Base-by-base conservation (phyloP, 768 basidiomycete genomes). In the Hemileccinum impolitum region DNA sequence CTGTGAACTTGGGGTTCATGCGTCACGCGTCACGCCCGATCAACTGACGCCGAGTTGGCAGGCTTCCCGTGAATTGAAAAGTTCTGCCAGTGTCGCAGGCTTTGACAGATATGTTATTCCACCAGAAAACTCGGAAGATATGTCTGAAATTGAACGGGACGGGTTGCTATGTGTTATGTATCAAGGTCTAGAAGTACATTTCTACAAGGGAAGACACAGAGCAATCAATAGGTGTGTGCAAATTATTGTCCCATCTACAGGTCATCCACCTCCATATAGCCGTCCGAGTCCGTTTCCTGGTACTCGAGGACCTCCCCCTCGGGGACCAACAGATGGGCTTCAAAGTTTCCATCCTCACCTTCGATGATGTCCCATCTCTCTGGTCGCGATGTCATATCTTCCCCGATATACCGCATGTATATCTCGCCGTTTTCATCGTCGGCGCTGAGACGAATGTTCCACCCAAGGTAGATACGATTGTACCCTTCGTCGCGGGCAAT, bases 401-500 rank as follows among this genome's bases (percentile, higher is more conserved):
- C 61, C n/a, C 61, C 45, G 32, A 74, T 57, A 60, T 70, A 69
- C 18, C 64, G 68, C 63, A 78, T 72, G 57, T 63, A 78, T 36
- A 54, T 50, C 18, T 69, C 68, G 17, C 76, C 76, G 17, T 60
- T 63, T 10, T 67, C 64, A 54, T 78, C 77, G 36, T 69, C 70
- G 7, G 64, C 63, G 32, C 67, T 73, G 40, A 83, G 64, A 17
- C 66, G 55, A 46, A 88, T 75, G 54, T 86, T 87, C 84, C 84
- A 89, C 5, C 87, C 87, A 5, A 89, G 72, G 53, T 73, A 82
- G 9, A 87, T 59, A 23, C 74, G 71, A 54, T 76, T 70, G 58
- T 74, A 69, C 14, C 60, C 67, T 21, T 70, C 63, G 25, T 71
- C 70, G 31, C 69, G 67, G 10, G 78, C 78, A 17, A 77, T 56